Percentiles rank a stretch among this genome's conserved stretches.
These are phyloP conservation scores for Cercospora sojina DNA, from an alignment of 2,329 filamentous ascomycete genomes.

Conservation along the genomic window DNA sequence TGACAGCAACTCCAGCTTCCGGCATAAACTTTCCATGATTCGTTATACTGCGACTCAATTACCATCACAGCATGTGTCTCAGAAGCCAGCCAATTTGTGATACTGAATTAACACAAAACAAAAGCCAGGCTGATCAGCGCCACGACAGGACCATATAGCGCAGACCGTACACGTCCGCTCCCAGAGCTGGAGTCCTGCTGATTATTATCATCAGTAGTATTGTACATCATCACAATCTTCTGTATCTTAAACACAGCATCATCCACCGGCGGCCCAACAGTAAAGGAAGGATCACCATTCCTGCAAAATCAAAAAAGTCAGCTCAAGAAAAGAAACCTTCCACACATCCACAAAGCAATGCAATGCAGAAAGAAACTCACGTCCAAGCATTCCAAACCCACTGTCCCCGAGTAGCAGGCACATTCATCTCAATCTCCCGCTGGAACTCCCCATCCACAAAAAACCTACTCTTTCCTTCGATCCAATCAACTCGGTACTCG, in stretches of 20 bases:
- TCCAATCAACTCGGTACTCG: slow-evolving; percentile 31
- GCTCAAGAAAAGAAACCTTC: neutral
- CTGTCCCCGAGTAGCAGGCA: slow-evolving; percentile 21
- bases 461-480: slow-evolving; percentile 16
- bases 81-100: neutral
- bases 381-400: slow-evolving; percentile 32
- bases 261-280: slow-evolving; percentile 25
- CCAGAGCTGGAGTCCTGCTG: neutral
- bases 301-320: neutral
- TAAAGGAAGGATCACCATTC: slow-evolving; percentile 26
- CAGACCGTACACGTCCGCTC: neutral
- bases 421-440: slow-evolving; percentile 16
- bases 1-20: neutral
- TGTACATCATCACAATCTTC: slow-evolving; percentile 30
- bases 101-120: neutral
- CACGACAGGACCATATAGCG: neutral
- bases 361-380: slow-evolving; percentile 10
- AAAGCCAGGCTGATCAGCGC: neutral
- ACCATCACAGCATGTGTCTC: neutral
- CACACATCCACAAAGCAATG: neutral
- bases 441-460: slow-evolving; percentile 25
- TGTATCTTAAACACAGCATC: slow-evolving; percentile 29
- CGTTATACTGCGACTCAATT: too few species aligned
- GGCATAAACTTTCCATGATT: too few species aligned
- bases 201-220: slow-evolving; percentile 8